phyloP scores from a whole-genome alignment of 805 yeast species.

The Schwanniomyces pseudopolymorphus region DNA sequence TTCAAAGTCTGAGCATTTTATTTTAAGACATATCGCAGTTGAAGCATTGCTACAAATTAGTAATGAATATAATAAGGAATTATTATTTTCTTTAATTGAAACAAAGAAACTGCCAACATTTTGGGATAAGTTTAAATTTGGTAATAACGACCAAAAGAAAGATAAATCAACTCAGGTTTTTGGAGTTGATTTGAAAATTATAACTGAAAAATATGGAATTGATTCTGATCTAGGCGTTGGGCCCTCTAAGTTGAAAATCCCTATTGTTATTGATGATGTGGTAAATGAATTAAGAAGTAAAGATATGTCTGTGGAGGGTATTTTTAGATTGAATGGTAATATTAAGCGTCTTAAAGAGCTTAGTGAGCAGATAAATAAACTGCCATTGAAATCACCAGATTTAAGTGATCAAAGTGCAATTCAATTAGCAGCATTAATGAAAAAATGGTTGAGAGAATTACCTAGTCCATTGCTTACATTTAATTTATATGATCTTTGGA shows the following conservation, averaged over 20 bases:
- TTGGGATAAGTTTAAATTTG: slow-evolving; percentile 53
- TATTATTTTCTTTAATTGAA: slow-evolving; percentile 41
- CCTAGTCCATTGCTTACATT: slow-evolving; percentile 89
- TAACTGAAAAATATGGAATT: slow-evolving; percentile 72
- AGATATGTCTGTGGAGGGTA: slow-evolving; percentile 95
- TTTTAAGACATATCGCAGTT: slow-evolving; percentile 59
- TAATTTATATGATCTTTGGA: slow-evolving; percentile 75
- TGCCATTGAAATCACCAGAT: slow-evolving; percentile 71
- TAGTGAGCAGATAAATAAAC: slow-evolving; percentile 68
- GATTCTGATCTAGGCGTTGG: slow-evolving; percentile 86
- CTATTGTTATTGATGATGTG: slow-evolving; percentile 83
- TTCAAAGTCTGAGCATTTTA: slow-evolving; percentile 52
- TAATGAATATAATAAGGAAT: slow-evolving; percentile 26
- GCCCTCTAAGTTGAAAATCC: slow-evolving; percentile 74
- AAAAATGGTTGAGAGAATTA: slow-evolving; percentile 86
- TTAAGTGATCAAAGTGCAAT: slow-evolving; percentile 77
- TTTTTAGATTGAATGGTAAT: slow-evolving; percentile 94
- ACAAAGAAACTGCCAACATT: slow-evolving; percentile 44
- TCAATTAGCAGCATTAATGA: slow-evolving; percentile 89
- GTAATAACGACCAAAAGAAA: slow-evolving; percentile 22
- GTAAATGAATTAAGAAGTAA: slow-evolving; percentile 80
- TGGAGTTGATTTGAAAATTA: slow-evolving; percentile 69
- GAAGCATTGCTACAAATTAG: slow-evolving; percentile 44
- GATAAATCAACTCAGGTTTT: slow-evolving; percentile 52
- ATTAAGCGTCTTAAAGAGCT: slow-evolving; percentile 76